phyloP scores from a whole-genome alignment of 2,329 filamentous ascomycete species.

The Chaetomium globosum region DNA sequence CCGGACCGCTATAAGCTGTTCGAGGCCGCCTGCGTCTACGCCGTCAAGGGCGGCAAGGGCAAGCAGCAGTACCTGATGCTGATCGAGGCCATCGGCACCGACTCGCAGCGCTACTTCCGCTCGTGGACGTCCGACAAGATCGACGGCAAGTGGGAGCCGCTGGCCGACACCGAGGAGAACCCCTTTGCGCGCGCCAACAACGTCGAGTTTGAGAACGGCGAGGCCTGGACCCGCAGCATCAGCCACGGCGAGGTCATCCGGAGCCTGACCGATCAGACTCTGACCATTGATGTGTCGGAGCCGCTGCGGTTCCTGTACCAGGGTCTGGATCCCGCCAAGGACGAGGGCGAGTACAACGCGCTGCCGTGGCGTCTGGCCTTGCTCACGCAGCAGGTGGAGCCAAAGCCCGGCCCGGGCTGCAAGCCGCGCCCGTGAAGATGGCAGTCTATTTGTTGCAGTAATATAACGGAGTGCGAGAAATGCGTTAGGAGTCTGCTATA shows the following conservation, averaged over 20 bases:
- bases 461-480: no score
- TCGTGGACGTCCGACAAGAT: conserved; percentile 44
- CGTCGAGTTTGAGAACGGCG: conserved; percentile 41
- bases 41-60: conserved; percentile 34
- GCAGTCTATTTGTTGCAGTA: neutral
- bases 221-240: conserved; percentile 44
- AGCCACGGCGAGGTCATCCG: conserved; percentile 43
- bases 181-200: conserved; percentile 46
- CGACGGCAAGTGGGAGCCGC: conserved; percentile 41
- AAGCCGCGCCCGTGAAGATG: neutral
- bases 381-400: conserved; percentile 35
- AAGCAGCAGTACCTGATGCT: conserved; percentile 45
- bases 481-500: no score
- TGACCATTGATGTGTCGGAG: conserved; percentile 41
- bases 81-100: conserved; percentile 45
- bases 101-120: conserved; percentile 44
- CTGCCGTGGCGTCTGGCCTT: conserved; percentile 45
- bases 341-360: conserved; percentile 41
- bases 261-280: conserved; percentile 43
- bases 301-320: conserved; percentile 45
- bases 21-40: conserved; percentile 46
- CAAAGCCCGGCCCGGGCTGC: neutral
- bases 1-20: conserved; percentile 41
- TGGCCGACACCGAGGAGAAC: conserved; percentile 43
- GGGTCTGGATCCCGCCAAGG: conserved; percentile 41